phyloP scores from a whole-genome alignment of 306 rosid species.

The Neltuma alba region DNA sequence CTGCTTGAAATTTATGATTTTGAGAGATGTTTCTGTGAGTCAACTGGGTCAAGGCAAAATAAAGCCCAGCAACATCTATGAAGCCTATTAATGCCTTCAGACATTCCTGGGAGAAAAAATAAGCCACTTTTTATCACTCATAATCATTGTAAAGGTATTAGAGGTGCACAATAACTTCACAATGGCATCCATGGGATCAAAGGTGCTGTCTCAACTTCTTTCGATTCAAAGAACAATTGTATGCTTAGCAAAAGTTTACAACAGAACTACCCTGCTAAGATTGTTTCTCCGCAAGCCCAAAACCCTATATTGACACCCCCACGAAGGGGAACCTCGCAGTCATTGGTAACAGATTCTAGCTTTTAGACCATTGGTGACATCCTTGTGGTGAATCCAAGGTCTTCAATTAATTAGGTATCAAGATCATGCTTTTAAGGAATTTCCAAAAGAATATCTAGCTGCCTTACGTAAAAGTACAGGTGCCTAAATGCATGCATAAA shows the following conservation, averaged over 20 bases:
- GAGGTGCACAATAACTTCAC: neutral
- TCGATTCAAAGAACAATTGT: slow-evolving; percentile 3
- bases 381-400: neutral
- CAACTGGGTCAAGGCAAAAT: slow-evolving; percentile 97
- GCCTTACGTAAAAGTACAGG: neutral
- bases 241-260: too few species aligned
- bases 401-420: neutral
- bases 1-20: slow-evolving; percentile 98
- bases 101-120: slow-evolving; percentile 62
- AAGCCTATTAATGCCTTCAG: slow-evolving; percentile 97
- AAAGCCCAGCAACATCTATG: slow-evolving; percentile 96
- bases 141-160: slow-evolving; percentile 13
- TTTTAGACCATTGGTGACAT: neutral
- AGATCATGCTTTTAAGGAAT: neutral
- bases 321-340: too few species aligned
- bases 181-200: neutral
- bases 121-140: slow-evolving; percentile 30
- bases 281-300: too few species aligned
- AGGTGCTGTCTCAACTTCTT: neutral
- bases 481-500: neutral
- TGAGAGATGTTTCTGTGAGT: slow-evolving; percentile 97
- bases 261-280: neutral
- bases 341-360: neutral
- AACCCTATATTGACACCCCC: neutral
- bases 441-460: slow-evolving; percentile 5